Evolutionary conservation across 2,329 filamentous ascomycete genomes (phyloP), one percentile per base, ranked within the genome.

Genomic region (Calonectria fujianensis): DNA sequence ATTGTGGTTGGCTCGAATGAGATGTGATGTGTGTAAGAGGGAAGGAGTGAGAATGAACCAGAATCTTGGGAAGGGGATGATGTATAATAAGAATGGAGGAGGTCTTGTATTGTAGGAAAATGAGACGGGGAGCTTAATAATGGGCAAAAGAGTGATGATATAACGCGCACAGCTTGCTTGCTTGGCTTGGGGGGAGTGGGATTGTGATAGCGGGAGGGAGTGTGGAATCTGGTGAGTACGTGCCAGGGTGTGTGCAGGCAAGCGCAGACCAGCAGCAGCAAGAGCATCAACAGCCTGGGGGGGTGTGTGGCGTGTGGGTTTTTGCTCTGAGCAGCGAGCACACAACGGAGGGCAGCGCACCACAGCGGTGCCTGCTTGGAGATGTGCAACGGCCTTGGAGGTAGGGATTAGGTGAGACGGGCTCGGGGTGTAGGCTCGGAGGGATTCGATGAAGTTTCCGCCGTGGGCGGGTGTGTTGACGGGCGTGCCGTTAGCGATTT

Each of bases 81-180:
- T 77, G 77, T 80, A 78, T 79, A 78, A 74, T 70, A 78, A 65
- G 63, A 76, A 59, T 61, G 65, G 64, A 52, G 59, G 52, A 73
- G 32, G 70, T 59, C 63, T 39, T 31, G 75, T 68, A 45, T 72
- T 54, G 61, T 37, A 45, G 48, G 74, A 70, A 74, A 74, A 76
- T 59, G 75, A 64, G 32, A 74, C 69, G 64, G 68, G 70, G 70
- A 75, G 80, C 76, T 82, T 82, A 82, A 82, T 82, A 82, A 82
- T 82, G 57, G 72, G 72, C 69, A 70, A 66, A 78, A 70, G 72
- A 74, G 70, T 67, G 74, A 70, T 67, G 64, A 74, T 77, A 77
- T 77, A 75, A 66, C 70, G 72, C 72, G 70, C 69, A 72, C 69
- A 54, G 31, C 54, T 65, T 35, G 32, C 32, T 31, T 51, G 52